Conservation (phyloP, 805 yeast genomes). For the Hanseniaspora taiwanica region DNA sequence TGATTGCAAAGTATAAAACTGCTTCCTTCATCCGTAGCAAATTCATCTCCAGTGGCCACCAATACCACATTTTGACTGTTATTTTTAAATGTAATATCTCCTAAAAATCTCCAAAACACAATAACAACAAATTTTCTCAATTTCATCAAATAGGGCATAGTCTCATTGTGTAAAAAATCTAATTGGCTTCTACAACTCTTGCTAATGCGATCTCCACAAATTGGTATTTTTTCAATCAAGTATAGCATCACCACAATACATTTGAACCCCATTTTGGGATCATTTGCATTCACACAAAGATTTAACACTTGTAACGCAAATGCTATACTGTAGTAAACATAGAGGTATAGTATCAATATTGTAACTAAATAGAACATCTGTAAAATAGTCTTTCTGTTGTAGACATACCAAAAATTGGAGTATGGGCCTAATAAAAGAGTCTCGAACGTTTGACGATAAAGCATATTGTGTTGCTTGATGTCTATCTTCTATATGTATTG, state of each 20-base stretch:
- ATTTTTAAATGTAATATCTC: not conserved
- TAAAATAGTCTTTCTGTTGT: not conserved
- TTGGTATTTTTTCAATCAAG: too few relatives aligned
- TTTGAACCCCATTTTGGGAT: too few relatives aligned
- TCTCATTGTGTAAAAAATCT: not conserved
- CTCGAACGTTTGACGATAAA: not conserved
- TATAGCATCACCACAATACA: too few relatives aligned
- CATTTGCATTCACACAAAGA: too few relatives aligned
- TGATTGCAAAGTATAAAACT: slow-evolving; percentile 43
- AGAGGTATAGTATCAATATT: not conserved
- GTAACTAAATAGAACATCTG: not conserved
- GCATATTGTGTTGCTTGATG: too few relatives aligned
- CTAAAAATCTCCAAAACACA: not conserved
- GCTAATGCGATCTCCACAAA: too few relatives aligned
- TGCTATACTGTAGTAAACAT: not conserved
- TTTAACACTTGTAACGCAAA: too few relatives aligned
- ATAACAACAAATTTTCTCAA: not conserved
- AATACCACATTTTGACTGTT: slow-evolving; percentile 1
- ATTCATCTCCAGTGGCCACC: slow-evolving; percentile 3
- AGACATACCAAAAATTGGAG: not conserved
- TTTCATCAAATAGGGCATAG: not conserved
- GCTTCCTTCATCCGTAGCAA: slow-evolving; percentile 5
- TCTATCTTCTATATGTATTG: not conserved
- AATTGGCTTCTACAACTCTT: too few relatives aligned
- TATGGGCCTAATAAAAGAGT: not conserved